phyloP scores from a whole-genome alignment of 345 rosid genomes.

The Salix purpurea region DNA sequence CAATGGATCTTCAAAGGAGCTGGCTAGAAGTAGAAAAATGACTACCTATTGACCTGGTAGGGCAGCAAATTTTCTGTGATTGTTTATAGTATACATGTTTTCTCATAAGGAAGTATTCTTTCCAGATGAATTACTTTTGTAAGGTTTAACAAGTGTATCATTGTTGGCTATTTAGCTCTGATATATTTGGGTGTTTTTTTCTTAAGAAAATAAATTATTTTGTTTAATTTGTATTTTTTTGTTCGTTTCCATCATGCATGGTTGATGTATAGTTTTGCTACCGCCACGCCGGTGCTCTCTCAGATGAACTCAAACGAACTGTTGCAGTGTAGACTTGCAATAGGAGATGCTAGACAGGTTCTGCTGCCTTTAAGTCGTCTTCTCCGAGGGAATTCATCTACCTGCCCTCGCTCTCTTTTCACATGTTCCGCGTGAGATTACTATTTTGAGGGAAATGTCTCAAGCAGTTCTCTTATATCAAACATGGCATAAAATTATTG shows the following conservation, averaged over 20 bases:
- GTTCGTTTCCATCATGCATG: constrained; percentile 4
- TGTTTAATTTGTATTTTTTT: constrained; percentile 9
- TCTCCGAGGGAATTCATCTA: not conserved
- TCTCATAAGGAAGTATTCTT: constrained; percentile 39
- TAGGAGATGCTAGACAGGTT: not conserved
- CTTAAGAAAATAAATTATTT: not conserved
- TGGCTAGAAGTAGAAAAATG: constrained; percentile 44
- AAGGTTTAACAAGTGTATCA: constrained; percentile 28
- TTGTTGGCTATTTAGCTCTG: constrained; percentile 31
- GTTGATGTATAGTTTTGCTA: not conserved
- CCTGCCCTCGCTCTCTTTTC: not conserved
- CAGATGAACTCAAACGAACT: not conserved
- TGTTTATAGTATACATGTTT: constrained; percentile 51
- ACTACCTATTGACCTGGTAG: constrained; percentile 46
- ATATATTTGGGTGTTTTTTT: constrained; percentile 13
- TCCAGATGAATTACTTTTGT: constrained; percentile 36
- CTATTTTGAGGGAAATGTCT: not conserved
- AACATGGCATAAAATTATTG: not conserved
- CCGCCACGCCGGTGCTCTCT: not conserved
- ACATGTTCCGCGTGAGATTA: not conserved
- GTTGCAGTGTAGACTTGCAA: not conserved
- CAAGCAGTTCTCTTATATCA: not conserved
- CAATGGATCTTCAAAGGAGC: constrained; percentile 25
- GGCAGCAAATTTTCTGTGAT: constrained; percentile 40
- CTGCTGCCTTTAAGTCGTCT: not conserved